A percentile compares a stretch with the other conserved stretches of the same genome.
These are phyloP conservation scores for Spinacia oleracea DNA, from an alignment of 179 eudicot genomes.

Conservation along the genomic window DNA sequence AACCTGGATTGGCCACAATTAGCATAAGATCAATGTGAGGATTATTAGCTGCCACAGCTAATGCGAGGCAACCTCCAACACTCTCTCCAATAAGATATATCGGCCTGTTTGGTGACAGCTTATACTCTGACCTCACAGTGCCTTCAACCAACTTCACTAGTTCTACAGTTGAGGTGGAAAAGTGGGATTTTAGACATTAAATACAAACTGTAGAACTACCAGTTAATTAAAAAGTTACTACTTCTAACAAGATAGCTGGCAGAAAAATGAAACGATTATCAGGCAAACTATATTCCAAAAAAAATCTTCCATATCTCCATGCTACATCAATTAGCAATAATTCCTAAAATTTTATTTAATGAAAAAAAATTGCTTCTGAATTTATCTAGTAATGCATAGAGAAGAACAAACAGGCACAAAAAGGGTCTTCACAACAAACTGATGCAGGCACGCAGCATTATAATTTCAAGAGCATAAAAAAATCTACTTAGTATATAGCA, in stretches of 20 bases:
- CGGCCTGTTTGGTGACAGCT: constrained; percentile 55
- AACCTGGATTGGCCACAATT: constrained; percentile 79
- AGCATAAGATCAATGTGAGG: constrained; percentile 61
- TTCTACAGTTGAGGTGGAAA: constrained; percentile 38
- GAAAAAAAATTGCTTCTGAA: too few species aligned
- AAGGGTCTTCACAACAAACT: too few species aligned
- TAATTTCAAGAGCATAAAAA: background rate
- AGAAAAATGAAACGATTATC: too few species aligned
- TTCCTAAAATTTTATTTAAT: too few species aligned
- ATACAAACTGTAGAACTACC: background rate
- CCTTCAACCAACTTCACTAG: constrained; percentile 64
- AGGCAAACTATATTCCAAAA: background rate
- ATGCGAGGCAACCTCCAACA: constrained; percentile 76
- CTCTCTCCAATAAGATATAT: constrained; percentile 78
- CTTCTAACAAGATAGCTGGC: background rate
- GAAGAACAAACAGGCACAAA: too few species aligned
- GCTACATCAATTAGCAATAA: too few species aligned
- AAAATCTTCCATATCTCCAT: too few species aligned
- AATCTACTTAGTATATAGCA: background rate
- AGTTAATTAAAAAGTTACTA: background rate
- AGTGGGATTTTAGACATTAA: background rate
- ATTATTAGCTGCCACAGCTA: constrained; percentile 69
- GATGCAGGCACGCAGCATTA: too few species aligned
- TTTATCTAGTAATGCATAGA: too few species aligned
- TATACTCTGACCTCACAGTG: constrained; percentile 46